Base-by-base conservation (phyloP, 495 filamentous ascomycete genomes). In the Aspergillus steynii region DNA sequence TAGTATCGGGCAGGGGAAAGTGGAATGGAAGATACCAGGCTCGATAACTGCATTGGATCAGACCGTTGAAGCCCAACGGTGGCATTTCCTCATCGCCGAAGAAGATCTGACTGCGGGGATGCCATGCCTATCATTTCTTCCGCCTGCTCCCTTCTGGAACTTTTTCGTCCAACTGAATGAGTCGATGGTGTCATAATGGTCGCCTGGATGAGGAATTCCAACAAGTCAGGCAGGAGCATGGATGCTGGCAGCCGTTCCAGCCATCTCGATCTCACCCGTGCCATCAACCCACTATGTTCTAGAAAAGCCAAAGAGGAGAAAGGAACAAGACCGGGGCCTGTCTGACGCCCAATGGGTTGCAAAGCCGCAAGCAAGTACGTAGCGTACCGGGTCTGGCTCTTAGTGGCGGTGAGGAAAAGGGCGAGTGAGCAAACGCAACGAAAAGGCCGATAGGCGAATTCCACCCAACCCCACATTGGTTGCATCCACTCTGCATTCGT, bases 321-420 rank as follows among this genome's bases (percentile, higher is more conserved):
- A 50, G 49, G 12, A 53, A 59, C 27, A 52, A 52, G 59, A 45
- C 42, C 42, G 37, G 59, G 29, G 59, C 27, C 47, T 58, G 29
- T 42, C 62, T 29, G 53, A 70, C 46, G 31, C 50, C 67, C 69
- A 52, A 66, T 73, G 67, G 34, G 54, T 64, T 52, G 65, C 62
- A 71, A 59, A 64, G 52, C 64, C 57, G 50, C 70, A 69, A 66
- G 63, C 58, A 61, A 68, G 20, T 60, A 68, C 64, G 63, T 70
- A 65, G 37, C 50, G 55, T 34, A 42, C 45, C 53, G 28, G 31
- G 26, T 66, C 66, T 60, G 55, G 56, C 61, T 61, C 72, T 69
- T 68, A 74, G 72, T 76, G 75, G 75, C 75, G 75, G 75, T 78
- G 75, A 75, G 68, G 67, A 66, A 72, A 64, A 60, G 51, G 45